Conservation (phyloP, 2,329 filamentous ascomycete genomes). For the Claviceps arundinis region DNA sequence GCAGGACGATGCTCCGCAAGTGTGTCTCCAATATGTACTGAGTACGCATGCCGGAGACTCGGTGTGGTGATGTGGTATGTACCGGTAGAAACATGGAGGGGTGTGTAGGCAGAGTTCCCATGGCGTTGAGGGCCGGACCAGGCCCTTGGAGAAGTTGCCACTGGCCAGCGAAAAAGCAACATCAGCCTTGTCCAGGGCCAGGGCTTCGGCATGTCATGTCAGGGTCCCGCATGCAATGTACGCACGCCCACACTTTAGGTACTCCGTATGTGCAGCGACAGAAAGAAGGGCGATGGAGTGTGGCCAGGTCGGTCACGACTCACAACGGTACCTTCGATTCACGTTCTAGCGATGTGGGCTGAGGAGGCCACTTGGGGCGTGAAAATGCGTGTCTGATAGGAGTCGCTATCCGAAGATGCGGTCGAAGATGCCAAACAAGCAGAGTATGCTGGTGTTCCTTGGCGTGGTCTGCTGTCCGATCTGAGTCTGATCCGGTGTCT, state of each 20-base stretch:
- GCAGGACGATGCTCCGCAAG: neutral
- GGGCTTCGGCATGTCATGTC: neutral
- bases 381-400: neutral
- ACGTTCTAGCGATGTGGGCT: neutral
- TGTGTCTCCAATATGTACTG: neutral
- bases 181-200: slow-evolving; percentile 1
- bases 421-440: neutral
- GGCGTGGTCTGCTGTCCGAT: neutral
- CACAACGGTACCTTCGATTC: neutral
- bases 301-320: neutral
- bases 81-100: neutral
- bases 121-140: neutral
- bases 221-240: neutral
- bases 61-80: neutral
- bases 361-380: neutral
- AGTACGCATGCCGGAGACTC: neutral
- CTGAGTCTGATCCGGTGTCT: no score
- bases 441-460: neutral
- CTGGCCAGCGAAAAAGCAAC: neutral
- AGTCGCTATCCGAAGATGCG: neutral
- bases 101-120: neutral
- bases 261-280: no score
- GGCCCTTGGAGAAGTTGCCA: neutral
- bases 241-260: neutral
- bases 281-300: neutral